These are phyloP conservation scores for Penicillium cinerascens DNA, from an alignment of 495 filamentous ascomycete genomes.

Conservation along the genomic window DNA sequence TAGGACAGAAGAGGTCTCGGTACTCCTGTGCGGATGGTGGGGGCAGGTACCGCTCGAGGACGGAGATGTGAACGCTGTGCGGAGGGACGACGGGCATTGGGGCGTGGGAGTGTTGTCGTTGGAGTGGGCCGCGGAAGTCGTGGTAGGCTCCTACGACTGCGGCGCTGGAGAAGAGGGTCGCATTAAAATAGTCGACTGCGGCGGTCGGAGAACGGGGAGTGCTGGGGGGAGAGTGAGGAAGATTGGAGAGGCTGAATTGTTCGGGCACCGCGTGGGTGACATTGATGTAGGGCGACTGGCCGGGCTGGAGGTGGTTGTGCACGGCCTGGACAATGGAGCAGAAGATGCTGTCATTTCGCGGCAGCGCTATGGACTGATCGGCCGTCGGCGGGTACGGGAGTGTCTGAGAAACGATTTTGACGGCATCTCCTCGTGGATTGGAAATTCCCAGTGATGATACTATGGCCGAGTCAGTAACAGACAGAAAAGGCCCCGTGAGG, in stretches of 20 bases:
- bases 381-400: conserved; percentile 57
- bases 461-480: conserved; percentile 15
- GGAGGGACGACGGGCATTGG: conserved; percentile 64
- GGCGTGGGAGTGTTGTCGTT: conserved; percentile 37
- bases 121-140: conserved; percentile 50
- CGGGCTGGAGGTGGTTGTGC: conserved; percentile 45
- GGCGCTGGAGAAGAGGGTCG: conserved; percentile 54
- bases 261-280: conserved; percentile 61
- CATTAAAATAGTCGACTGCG: conserved; percentile 54
- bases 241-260: conserved; percentile 58
- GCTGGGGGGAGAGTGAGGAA: conserved; percentile 57
- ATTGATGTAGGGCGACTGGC: conserved; percentile 54
- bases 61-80: conserved; percentile 58
- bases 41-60: conserved; percentile 70
- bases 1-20: conserved; percentile 54
- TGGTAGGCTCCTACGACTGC: conserved; percentile 54
- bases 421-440: conserved; percentile 38
- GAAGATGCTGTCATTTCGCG: conserved; percentile 42
- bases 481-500: background rate
- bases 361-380: conserved; percentile 35
- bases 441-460: conserved; percentile 37
- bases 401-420: conserved; percentile 59
- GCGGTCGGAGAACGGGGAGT: conserved; percentile 50
- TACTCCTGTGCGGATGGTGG: conserved; percentile 60
- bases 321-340: conserved; percentile 51